phyloP scores from a whole-genome alignment of 164 flowering plant genomes.

The Warburgia ugandensis region DNA sequence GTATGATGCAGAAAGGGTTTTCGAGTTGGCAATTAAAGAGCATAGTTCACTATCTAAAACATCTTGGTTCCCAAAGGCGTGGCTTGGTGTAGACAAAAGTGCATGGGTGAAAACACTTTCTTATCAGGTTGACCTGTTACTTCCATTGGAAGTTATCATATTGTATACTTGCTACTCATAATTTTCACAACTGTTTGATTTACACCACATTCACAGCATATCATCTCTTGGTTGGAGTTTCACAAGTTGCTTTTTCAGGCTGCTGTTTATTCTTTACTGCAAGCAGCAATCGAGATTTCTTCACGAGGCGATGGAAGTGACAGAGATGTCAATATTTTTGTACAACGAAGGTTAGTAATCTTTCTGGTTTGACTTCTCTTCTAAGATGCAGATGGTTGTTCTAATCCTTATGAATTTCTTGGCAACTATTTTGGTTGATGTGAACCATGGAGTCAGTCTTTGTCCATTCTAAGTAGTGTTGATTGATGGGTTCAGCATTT shows the following conservation, averaged over 20 bases:
- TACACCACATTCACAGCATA: too few relatives aligned
- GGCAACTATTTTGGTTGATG: too few relatives aligned
- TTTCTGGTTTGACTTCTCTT: slow-evolving; percentile 3
- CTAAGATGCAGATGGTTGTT: too few relatives aligned
- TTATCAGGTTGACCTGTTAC: slow-evolving; percentile 59
- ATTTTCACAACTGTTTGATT: too few relatives aligned
- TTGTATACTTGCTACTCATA: too few relatives aligned
- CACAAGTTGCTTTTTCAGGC: slow-evolving; percentile 44
- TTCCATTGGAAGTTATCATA: too few relatives aligned
- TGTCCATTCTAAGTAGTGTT: too few relatives aligned
- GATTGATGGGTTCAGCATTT: too few relatives aligned
- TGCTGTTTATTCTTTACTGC: slow-evolving; percentile 70
- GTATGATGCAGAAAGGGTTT: slow-evolving; percentile 88
- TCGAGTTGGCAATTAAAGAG: slow-evolving; percentile 79
- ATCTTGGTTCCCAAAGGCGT: slow-evolving; percentile 79
- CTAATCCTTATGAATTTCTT: too few relatives aligned
- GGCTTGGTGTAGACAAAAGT: slow-evolving; percentile 85
- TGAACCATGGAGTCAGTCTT: too few relatives aligned
- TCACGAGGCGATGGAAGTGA: slow-evolving; percentile 81
- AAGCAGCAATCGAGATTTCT: slow-evolving; percentile 84
- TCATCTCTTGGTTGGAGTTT: neutral
- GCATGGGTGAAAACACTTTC: slow-evolving; percentile 84
- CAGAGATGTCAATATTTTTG: slow-evolving; percentile 73
- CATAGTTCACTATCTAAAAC: slow-evolving; percentile 34
- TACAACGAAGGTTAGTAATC: slow-evolving; percentile 66